Conservation (phyloP, 2,329 filamentous ascomycete species). For the Hirsutella rhossiliensis region DNA sequence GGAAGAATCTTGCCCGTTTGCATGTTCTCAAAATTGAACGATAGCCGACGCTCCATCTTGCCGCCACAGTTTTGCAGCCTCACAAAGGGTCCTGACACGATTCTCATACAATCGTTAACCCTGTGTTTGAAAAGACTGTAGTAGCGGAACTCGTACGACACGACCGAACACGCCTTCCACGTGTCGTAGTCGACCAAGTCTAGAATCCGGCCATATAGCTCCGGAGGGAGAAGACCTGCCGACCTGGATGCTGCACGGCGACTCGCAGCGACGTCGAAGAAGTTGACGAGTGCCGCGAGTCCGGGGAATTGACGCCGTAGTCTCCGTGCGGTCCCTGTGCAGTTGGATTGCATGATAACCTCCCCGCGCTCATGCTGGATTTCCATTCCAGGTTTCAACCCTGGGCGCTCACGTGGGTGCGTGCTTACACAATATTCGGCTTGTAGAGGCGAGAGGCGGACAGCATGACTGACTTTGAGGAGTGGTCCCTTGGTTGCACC, state of each 20-base stretch:
- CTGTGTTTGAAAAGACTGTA: conserved; percentile 8
- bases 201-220: conserved; percentile 7
- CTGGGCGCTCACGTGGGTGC: conserved; percentile 6
- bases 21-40: conserved; percentile 6
- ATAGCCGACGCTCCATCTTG: neutral
- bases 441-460: conserved; percentile 8
- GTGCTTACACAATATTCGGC: conserved; percentile 5
- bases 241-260: conserved; percentile 4
- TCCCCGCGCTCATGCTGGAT: neutral
- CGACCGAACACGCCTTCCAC: conserved; percentile 7
- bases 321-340: neutral
- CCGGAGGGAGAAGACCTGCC: conserved; percentile 3
- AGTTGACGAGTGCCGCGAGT: conserved; percentile 9
- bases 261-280: conserved; percentile 8
- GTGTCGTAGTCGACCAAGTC: conserved; percentile 10
- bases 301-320: conserved; percentile 6
- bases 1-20: conserved; percentile 4
- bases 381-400: conserved; percentile 2
- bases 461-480: conserved; percentile 4
- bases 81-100: conserved; percentile 3
- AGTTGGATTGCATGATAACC: neutral
- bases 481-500: conserved; percentile 2
- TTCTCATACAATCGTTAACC: conserved; percentile 5
- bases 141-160: conserved; percentile 5
- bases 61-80: neutral